A percentile compares a stretch with the other conserved stretches of the same genome.
Conservation (phyloP, 257 asterid species). For the Petunia secreta region DNA sequence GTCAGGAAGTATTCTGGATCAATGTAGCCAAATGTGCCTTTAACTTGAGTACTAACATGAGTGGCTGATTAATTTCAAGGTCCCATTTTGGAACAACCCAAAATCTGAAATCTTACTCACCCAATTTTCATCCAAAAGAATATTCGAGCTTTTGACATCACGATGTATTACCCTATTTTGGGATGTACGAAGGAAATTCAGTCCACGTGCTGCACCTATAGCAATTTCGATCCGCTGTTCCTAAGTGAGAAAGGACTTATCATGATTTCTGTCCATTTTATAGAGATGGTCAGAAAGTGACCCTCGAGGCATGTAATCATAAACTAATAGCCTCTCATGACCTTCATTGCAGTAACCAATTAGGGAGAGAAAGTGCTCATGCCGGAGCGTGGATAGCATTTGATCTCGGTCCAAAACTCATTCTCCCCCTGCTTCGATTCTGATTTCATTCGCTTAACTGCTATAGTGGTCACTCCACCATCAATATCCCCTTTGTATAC, state of each 20-base stretch:
- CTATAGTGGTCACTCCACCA: conserved; percentile 38
- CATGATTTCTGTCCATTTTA: conserved; percentile 36
- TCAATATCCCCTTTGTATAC: conserved; percentile 66
- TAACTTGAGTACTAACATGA: conserved; percentile 56
- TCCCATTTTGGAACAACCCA: conserved; percentile 73
- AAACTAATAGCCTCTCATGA: conserved; percentile 30
- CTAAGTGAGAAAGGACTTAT: conserved; percentile 58
- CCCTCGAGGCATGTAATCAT: conserved; percentile 30
- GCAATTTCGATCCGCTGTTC: conserved; percentile 60
- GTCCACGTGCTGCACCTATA: conserved; percentile 73
- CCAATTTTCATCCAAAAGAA: conserved; percentile 66
- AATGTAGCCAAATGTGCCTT: conserved; percentile 66
- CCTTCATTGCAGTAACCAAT: conserved; percentile 32
- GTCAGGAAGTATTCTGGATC: conserved; percentile 39
- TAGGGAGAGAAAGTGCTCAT: conserved; percentile 33
- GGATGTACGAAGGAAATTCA: conserved; percentile 68
- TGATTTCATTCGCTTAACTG: conserved; percentile 31
- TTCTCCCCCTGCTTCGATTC: conserved; percentile 31
- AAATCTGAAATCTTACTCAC: conserved; percentile 76
- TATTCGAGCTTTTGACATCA: conserved; percentile 78
- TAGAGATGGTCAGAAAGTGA: conserved; percentile 35
- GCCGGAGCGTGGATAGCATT: conserved; percentile 33
- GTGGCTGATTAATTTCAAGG: conserved; percentile 56
- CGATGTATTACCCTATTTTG: conserved; percentile 64
- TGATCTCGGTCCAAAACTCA: conserved; percentile 37